Conservation (phyloP, 176 grass and related monocot species). For the Poa annua region DNA sequence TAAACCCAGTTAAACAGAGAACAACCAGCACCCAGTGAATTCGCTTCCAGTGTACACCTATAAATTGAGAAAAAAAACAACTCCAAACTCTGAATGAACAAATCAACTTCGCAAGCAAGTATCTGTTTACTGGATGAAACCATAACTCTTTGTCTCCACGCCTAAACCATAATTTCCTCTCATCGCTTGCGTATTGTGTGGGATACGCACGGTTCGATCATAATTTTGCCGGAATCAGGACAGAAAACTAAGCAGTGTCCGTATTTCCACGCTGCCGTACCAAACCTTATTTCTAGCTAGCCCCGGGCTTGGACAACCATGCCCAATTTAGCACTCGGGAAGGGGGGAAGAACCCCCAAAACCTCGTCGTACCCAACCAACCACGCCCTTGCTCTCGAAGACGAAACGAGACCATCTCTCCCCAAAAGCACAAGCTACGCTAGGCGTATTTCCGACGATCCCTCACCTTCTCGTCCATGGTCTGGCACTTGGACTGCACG, state of each 20-base stretch:
- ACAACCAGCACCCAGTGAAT: not conserved
- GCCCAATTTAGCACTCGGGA: not conserved
- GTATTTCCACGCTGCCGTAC: not conserved
- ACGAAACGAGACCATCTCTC: not conserved
- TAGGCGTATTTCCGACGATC: not conserved
- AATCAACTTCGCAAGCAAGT: not conserved
- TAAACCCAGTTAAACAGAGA: not conserved
- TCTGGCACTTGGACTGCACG: conserved; percentile 93
- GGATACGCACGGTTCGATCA: not conserved
- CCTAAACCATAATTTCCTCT: not conserved
- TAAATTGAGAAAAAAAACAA: not conserved
- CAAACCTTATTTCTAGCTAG: not conserved
- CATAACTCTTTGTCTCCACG: not conserved
- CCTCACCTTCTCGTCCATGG: conserved; percentile 89
- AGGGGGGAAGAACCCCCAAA: not conserved
- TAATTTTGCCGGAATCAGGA: not conserved
- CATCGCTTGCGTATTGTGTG: not conserved
- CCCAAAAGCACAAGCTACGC: too few relatives aligned
- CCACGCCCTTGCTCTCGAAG: not conserved
- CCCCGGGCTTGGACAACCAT: not conserved
- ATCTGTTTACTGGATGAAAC: not conserved
- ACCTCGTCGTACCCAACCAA: not conserved
- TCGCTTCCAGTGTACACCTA: not conserved
- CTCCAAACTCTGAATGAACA: not conserved
- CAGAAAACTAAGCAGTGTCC: not conserved